Percentiles rank a stretch among this genome's conserved stretches.
phyloP scores from a whole-genome alignment of 2,329 filamentous ascomycete species.

The Botrytis galanthina region DNA sequence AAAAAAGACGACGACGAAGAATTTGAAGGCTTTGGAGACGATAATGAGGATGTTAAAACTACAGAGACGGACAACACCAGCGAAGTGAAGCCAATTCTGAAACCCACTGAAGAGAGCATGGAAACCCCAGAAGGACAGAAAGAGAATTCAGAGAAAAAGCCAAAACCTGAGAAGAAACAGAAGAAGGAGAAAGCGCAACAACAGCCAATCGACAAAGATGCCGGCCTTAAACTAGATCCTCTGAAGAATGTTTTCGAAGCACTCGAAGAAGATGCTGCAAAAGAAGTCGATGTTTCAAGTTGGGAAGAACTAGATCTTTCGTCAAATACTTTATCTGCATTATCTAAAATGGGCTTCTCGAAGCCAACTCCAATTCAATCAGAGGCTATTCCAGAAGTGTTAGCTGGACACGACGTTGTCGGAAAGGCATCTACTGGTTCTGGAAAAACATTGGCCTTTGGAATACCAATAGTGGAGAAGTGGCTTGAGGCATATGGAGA shows the following conservation, averaged over 20 bases:
- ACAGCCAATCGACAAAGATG: conserved; percentile 26
- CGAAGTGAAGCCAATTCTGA: conserved; percentile 30
- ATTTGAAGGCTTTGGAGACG: conserved; percentile 50
- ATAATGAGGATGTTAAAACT: conserved; percentile 41
- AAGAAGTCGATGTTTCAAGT: conserved; percentile 69
- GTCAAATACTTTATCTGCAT: conserved; percentile 64
- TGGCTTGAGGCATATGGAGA: conserved; percentile 59
- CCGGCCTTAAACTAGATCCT: conserved; percentile 33
- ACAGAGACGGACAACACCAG: conserved; percentile 35
- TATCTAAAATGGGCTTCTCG: conserved; percentile 76
- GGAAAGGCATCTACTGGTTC: conserved; percentile 96
- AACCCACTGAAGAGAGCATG: conserved; percentile 24
- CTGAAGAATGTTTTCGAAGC: conserved; percentile 40
- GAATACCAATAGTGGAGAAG: conserved; percentile 84
- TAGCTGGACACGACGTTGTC: conserved; percentile 84
- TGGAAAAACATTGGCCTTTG: conserved; percentile 93
- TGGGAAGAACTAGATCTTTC: conserved; percentile 78
- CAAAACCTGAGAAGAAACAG: conserved; percentile 24
- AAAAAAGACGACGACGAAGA: conserved; percentile 52
- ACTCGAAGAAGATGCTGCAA: conserved; percentile 53
- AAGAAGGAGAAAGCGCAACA: conserved; percentile 31
- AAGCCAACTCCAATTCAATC: conserved; percentile 81
- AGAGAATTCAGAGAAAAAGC: conserved; percentile 21
- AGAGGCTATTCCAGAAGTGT: conserved; percentile 75
- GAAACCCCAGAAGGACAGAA: neutral